These are phyloP conservation scores for Priceomyces fermenticarens DNA, from an alignment of 805 yeast species.

Conservation along the genomic window DNA sequence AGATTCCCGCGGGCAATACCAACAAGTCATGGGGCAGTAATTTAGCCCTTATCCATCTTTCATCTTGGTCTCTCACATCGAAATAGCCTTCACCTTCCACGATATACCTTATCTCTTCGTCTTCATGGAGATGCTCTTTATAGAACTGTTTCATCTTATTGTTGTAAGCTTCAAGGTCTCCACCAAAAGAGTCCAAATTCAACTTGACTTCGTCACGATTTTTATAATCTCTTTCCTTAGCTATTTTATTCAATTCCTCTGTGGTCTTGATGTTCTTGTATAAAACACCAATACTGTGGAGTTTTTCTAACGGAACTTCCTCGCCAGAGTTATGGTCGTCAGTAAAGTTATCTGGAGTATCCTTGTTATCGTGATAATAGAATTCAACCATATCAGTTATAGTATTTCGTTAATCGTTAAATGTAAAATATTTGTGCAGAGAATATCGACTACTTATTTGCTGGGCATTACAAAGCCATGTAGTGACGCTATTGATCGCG, in stretches of 20 bases:
- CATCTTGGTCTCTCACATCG: slow-evolving; percentile 68
- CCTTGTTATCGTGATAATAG: slow-evolving; percentile 65
- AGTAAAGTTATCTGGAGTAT: slow-evolving; percentile 54
- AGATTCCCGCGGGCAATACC: slow-evolving; percentile 87
- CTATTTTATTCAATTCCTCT: slow-evolving; percentile 62
- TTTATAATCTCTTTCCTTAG: slow-evolving; percentile 67
- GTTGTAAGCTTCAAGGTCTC: slow-evolving; percentile 52
- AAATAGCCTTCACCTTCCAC: slow-evolving; percentile 89
- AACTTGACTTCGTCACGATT: slow-evolving; percentile 74
- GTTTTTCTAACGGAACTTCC: slow-evolving; percentile 46
- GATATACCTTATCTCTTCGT: slow-evolving; percentile 91
- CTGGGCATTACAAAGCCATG: too few relatives aligned
- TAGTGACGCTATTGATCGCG: background rate
- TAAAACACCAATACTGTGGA: slow-evolving; percentile 64
- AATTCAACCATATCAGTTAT: slow-evolving; percentile 30
- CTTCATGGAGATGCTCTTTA: slow-evolving; percentile 90
- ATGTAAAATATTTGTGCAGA: too few relatives aligned
- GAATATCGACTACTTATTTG: too few relatives aligned
- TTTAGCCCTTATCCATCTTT: slow-evolving; percentile 74
- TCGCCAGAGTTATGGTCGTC: slow-evolving; percentile 71
- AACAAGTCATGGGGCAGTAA: slow-evolving; percentile 64
- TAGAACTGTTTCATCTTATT: slow-evolving; percentile 68
- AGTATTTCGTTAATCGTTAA: too few relatives aligned
- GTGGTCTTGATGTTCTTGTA: slow-evolving; percentile 50
- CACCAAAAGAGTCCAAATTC: slow-evolving; percentile 58